Percentiles rank a stretch among this genome's conserved stretches.
phyloP scores from a whole-genome alignment of 108 stramenopile genomes.

The Discostella pseudostelligera region DNA sequence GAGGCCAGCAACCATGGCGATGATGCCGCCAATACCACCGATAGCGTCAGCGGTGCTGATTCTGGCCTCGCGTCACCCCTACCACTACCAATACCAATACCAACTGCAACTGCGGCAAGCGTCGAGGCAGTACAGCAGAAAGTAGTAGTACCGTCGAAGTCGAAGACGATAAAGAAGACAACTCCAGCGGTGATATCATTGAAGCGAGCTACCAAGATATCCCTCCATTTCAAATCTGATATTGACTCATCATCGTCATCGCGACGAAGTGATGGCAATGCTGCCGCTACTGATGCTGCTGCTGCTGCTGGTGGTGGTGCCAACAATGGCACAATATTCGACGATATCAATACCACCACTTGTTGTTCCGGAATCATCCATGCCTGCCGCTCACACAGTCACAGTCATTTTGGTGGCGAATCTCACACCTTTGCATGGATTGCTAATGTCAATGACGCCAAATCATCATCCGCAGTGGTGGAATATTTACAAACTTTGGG shows the following conservation, averaged over 20 bases:
- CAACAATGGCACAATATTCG: neutral
- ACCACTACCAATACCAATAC: no score
- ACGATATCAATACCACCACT: no score
- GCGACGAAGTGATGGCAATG: no score
- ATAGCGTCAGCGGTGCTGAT: no score
- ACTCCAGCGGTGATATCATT: neutral
- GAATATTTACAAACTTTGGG: neutral
- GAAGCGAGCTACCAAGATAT: conserved; percentile 7
- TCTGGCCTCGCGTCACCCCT: no score
- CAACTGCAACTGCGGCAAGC: no score
- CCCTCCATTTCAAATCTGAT: conserved; percentile 3
- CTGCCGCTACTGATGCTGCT: neutral
- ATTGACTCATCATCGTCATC: neutral
- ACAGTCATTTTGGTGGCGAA: neutral
- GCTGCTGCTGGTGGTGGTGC: neutral
- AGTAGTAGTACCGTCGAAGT: neutral
- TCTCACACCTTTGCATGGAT: conserved; percentile 14
- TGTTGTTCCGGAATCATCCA: conserved; percentile 1
- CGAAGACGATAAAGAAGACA: neutral
- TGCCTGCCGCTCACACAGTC: neutral
- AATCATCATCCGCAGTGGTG: conserved; percentile 3
- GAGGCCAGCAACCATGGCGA: neutral
- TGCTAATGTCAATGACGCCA: neutral
- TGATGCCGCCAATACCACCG: no score
- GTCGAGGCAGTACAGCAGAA: no score